Evolutionary conservation across 805 yeast genomes (phyloP).

Genomic region (Scheffersomyces stipitis): DNA sequence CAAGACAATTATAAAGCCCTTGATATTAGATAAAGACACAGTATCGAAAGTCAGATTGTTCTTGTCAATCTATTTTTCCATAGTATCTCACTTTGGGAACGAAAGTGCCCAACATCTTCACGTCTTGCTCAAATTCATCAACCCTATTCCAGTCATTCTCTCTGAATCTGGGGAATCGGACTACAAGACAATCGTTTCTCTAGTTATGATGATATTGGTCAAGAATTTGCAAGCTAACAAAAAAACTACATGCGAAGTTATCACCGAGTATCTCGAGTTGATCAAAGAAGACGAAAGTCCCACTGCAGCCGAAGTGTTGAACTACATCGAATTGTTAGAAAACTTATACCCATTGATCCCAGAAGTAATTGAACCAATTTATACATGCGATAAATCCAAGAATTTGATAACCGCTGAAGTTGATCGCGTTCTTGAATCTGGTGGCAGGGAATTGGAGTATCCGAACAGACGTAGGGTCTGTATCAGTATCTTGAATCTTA

Average conservation of each 20-base stretch:
- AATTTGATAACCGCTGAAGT: slow-evolving; percentile 13
- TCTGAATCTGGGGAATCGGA: slow-evolving; percentile 5
- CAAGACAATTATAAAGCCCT: slow-evolving; percentile 1
- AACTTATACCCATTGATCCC: slow-evolving; percentile 30
- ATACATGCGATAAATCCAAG: slow-evolving; percentile 19
- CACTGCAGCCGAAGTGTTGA: slow-evolving; percentile 14
- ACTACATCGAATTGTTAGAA: slow-evolving; percentile 20
- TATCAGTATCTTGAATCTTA: slow-evolving; percentile 16
- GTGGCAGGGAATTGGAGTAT: slow-evolving; percentile 1
- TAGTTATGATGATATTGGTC: slow-evolving; percentile 21
- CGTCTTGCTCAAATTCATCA: slow-evolving; percentile 16
- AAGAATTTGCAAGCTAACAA: slow-evolving; percentile 17
- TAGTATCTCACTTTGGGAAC: slow-evolving; percentile 19
- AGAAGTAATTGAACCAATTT: slow-evolving; percentile 17
- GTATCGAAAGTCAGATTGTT: slow-evolving; percentile 6
- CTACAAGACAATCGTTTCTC: slow-evolving; percentile 8
- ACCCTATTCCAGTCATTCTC: slow-evolving; percentile 8
- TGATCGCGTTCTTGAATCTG: slow-evolving; percentile 4
- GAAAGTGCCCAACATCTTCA: slow-evolving; percentile 19
- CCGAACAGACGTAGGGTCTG: slow-evolving; percentile 5
- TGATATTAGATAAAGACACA: slow-evolving; percentile 1
- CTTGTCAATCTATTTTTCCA: slow-evolving; percentile 16
- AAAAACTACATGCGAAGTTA: slow-evolving; percentile 12
- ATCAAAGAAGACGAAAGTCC: slow-evolving; percentile 12
- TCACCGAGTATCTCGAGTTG: slow-evolving; percentile 23